Evolutionary conservation across 371 early-diverging fungal species (phyloP), one percentile per base, ranked within the genome.

Genomic region (Mucor velutinosus): DNA sequence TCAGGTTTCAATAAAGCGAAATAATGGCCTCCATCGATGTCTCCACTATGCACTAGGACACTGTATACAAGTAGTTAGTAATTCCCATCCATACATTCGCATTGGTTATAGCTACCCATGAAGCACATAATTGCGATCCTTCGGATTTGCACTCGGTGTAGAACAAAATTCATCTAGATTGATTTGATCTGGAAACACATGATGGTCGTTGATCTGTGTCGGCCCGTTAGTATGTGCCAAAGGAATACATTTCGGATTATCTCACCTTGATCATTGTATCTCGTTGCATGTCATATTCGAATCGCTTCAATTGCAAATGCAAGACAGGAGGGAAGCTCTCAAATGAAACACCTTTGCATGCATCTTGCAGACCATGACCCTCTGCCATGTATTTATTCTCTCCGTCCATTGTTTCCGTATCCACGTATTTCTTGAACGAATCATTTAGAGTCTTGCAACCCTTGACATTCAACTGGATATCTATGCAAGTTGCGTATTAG

Each of bases 301-400:
- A 99, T 21, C 99, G 87, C 78, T 99, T 99, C 66, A 99, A 80
- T 74, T 99, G 98, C 60, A 99, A 75, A 76, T 99, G 99, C 39
- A 99, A 84, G 3, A 99, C 96, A 0, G 96, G 96, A 11, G 99
- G 99, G 72, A 99, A 94, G 19, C 86, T 85, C 67, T 92, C 91
- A 77, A 99, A 99, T 17, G 93, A 92, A 30, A 98, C 97, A 53
- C 97, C 96, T 77, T 99, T 99, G 61, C 89, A 89, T 21, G 99
- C 99, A 71, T 95, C 94, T 86, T 98, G 98, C 56, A 97, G 81
- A 0, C 99, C 99, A 77, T 93, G 86, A 12, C 94, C 95, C 71
- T 99, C 99, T 51, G 99, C 98, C 77, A 85, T 86, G 77, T 99
- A 99, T 76, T 94, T 94, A 87, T 99, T 99, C 25, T 98, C 98